Evolutionary conservation across 2,329 filamentous ascomycete species (phyloP), one percentile per base, ranked within the genome.

Genomic region (Fusarium neocosmosporiellum): DNA sequence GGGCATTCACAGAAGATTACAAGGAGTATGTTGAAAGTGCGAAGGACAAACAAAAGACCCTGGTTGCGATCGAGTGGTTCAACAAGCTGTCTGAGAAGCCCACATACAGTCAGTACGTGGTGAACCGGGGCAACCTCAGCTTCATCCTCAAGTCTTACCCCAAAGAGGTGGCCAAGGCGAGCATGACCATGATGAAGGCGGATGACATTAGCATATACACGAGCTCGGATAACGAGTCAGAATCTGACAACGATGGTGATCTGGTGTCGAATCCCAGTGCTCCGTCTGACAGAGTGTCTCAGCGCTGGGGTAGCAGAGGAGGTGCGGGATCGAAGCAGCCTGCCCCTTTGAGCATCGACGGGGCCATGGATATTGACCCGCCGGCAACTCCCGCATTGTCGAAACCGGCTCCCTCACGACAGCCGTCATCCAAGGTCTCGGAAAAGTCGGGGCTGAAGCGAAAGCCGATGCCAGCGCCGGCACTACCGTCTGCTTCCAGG

Each of bases 61-160:
- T 84, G 10, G 78, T 82, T 4, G 83, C 83, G 2, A 76, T 85
- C 5, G 77, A 85, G 29, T 89, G 84, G 82, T 86, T 77, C 73
- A 84, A 81, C 53, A 75, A 74, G 24, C 73, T 73, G 33, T 63
- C 29, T 29, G 50, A 20, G 2, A 55, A 78, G 2, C 65, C 69
- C 2, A 79, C 77, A 79, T 70, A 76, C 63, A 8, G 69, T 71
- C 18, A 77, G 79, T 68, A 65, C 57, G 68, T 85, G 29, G 77
- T 87, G 11, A 81, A 77, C 5, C 79, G 75, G 33, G 66, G 72
- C 13, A 85, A 82, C 46, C 67, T 87, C 6, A 72, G 78, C 2
- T 71, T 73, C 13, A 79, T 85, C 7, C 71, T 84, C 13, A 69
- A 75, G 2, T 72, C 70, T 5, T 85, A 85, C 34, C 76, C 80